Percentiles rank a stretch among this genome's conserved stretches.
Conservation (phyloP, 163 green algal genomes). For the Chlamydomonas reinhardtii region DNA sequence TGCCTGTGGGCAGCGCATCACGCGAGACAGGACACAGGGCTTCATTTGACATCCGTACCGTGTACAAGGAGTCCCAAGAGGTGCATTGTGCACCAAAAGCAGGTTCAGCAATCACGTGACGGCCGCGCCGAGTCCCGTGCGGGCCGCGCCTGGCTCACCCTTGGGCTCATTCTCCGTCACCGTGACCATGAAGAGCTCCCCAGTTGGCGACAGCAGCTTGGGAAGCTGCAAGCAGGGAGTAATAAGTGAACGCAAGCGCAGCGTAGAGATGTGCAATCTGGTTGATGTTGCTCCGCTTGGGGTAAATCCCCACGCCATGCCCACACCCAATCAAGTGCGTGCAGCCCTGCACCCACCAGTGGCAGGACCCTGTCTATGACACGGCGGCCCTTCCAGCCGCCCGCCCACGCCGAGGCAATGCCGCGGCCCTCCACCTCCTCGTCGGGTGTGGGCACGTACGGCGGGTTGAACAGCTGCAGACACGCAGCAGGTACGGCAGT, state of each 20-base stretch:
- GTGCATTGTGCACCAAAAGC: no score
- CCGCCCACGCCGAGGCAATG: slow-evolving; percentile 90
- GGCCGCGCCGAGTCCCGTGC: no score
- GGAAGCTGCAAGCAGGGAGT: slow-evolving; percentile 54
- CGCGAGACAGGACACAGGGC: no score
- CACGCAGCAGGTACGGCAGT: neutral
- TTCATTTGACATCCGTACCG: no score
- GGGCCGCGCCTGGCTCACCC: slow-evolving; percentile 32
- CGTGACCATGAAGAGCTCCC: slow-evolving; percentile 83
- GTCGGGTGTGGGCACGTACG: slow-evolving; percentile 95
- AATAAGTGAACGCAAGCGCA: neutral
- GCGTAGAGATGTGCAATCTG: no score
- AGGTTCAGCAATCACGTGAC: no score
- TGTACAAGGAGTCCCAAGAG: no score
- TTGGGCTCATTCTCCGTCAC: slow-evolving; percentile 83
- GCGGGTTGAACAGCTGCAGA: slow-evolving; percentile 94
- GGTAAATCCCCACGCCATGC: no score
- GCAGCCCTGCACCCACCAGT: slow-evolving; percentile 47
- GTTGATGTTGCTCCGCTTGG: no score
- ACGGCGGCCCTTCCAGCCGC: slow-evolving; percentile 76
- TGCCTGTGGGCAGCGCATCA: slow-evolving; percentile 48
- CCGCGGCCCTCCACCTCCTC: slow-evolving; percentile 81
- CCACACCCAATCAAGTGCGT: neutral
- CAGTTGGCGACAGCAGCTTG: slow-evolving; percentile 66
- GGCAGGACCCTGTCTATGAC: slow-evolving; percentile 91